Evolutionary conservation across 345 rosid genomes (phyloP).

Genomic region (Moricandia arvensis): DNA sequence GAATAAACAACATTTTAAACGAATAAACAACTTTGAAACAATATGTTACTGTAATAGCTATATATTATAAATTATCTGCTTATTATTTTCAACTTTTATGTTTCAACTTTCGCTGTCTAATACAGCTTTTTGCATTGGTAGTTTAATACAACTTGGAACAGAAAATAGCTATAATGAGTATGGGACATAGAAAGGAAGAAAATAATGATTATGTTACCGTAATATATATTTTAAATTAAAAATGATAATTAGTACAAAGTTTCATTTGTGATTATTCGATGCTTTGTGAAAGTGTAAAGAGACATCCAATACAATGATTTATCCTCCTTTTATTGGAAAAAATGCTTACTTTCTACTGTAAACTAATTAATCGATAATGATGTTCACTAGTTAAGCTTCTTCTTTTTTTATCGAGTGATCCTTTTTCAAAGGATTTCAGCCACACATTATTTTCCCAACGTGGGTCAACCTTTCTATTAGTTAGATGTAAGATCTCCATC

Average conservation of each 20-base stretch:
- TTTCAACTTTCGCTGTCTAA: neutral
- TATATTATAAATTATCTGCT: neutral
- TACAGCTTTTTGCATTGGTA: neutral
- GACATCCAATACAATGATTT: conserved; percentile 32
- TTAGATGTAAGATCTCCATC: neutral
- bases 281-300: conserved; percentile 32
- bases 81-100: neutral
- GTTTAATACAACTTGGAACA: conserved; percentile 1
- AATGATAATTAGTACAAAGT: neutral
- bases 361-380: conserved; percentile 29
- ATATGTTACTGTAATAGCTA: conserved; percentile 3
- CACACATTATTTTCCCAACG: neutral
- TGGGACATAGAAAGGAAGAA: neutral
- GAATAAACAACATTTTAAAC: neutral
- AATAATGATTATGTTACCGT: neutral
- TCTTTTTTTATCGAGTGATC: conserved; percentile 17
- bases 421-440: conserved; percentile 11
- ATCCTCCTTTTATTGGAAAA: conserved; percentile 14
- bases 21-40: neutral
- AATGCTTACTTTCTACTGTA: conserved; percentile 11
- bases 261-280: conserved; percentile 27
- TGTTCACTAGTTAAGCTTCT: conserved; percentile 21
- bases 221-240: neutral
- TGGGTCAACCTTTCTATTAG: conserved; percentile 12
- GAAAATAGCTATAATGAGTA: neutral